A percentile compares a stretch with the other conserved stretches of the same genome.
phyloP scores from a whole-genome alignment of 371 early-diverging fungal genomes.

The Mucor lusitanicus region DNA sequence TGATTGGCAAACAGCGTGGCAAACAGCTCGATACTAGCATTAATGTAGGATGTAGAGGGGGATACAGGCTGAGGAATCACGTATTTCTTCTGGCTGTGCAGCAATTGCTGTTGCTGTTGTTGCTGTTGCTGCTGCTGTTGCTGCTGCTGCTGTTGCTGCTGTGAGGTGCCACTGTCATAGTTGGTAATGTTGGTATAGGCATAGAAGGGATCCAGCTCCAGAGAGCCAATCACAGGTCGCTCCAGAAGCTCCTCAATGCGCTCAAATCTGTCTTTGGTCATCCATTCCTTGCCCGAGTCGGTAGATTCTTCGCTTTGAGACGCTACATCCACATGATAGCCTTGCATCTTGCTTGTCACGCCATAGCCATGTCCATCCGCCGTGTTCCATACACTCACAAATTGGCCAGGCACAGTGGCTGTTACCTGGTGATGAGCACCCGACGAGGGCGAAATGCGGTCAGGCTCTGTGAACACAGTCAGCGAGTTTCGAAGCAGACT shows the following conservation, averaged over 20 bases:
- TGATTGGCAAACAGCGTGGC: constrained; percentile 68
- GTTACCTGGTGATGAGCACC: constrained; percentile 56
- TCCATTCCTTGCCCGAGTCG: constrained; percentile 56
- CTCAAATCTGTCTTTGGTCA: constrained; percentile 59
- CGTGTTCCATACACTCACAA: constrained; percentile 58
- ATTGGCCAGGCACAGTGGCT: constrained; percentile 58
- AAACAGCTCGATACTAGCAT: constrained; percentile 67
- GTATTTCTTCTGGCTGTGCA: constrained; percentile 1
- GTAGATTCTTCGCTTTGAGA: constrained; percentile 25
- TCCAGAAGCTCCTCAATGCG: constrained; percentile 58
- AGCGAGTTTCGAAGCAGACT: constrained; percentile 59
- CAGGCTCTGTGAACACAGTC: constrained; percentile 59
- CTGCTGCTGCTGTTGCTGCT: background rate
- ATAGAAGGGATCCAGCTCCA: constrained; percentile 62
- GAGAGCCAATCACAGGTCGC: constrained; percentile 62
- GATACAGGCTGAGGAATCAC: constrained; percentile 38
- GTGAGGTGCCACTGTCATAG: background rate
- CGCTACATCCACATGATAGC: constrained; percentile 54
- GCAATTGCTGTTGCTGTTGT: background rate
- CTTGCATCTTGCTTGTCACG: constrained; percentile 64
- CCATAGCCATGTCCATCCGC: constrained; percentile 67
- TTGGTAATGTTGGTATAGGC: constrained; percentile 52
- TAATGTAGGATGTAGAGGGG: constrained; percentile 45
- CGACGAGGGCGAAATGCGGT: constrained; percentile 52
- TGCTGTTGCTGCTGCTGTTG: no score